phyloP scores from a whole-genome alignment of 352 stramenopile species.

The Phytophthora hibernalis region DNA sequence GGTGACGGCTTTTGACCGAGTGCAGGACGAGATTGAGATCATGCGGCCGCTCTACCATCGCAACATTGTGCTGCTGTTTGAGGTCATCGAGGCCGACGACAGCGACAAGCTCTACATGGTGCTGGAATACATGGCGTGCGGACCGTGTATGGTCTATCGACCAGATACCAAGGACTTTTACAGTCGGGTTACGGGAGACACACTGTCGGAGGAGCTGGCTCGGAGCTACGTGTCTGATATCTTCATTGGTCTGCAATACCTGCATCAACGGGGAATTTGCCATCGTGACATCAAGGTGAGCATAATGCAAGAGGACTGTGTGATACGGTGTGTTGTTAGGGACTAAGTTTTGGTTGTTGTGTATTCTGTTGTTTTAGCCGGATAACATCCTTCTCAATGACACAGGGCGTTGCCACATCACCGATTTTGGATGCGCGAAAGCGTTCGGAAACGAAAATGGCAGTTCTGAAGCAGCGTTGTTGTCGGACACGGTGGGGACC shows the following conservation, averaged over 20 bases:
- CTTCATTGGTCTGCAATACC: slow-evolving; percentile 79
- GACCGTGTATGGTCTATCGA: slow-evolving; percentile 85
- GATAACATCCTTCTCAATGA: slow-evolving; percentile 90
- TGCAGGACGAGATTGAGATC: slow-evolving; percentile 87
- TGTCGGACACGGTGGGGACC: slow-evolving; percentile 89
- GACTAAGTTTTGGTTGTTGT: neutral
- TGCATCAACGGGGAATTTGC: slow-evolving; percentile 78
- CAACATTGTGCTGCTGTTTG: slow-evolving; percentile 91
- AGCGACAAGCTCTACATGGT: slow-evolving; percentile 89
- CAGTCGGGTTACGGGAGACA: slow-evolving; percentile 60
- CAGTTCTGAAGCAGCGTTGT: slow-evolving; percentile 22
- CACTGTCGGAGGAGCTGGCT: slow-evolving; percentile 71
- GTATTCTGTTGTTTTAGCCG: slow-evolving; percentile 46
- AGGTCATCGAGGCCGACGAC: slow-evolving; percentile 86
- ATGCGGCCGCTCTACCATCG: slow-evolving; percentile 91
- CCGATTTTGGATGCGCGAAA: slow-evolving; percentile 90
- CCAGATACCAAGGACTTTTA: slow-evolving; percentile 74
- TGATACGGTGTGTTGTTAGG: neutral
- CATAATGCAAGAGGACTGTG: neutral
- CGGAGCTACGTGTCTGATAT: slow-evolving; percentile 76
- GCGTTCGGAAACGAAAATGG: slow-evolving; percentile 12
- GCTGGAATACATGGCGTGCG: slow-evolving; percentile 86
- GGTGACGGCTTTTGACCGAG: slow-evolving; percentile 82
- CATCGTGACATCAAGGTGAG: slow-evolving; percentile 91
- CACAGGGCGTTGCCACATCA: slow-evolving; percentile 81